Evolutionary conservation across 768 basidiomycete species (phyloP).

Genomic region (Pleurotus citrinopileatus): DNA sequence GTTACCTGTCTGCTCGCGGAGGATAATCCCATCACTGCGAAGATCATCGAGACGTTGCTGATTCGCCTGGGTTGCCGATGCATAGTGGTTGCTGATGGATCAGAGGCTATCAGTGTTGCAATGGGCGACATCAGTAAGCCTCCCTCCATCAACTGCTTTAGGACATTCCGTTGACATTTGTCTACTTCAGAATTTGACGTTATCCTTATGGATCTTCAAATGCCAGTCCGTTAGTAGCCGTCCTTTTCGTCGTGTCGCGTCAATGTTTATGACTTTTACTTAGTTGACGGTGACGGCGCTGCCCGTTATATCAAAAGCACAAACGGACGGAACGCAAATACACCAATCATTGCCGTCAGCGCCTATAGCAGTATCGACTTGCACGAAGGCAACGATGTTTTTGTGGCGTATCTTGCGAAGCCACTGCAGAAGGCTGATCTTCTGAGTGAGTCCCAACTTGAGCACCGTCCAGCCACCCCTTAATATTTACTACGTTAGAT

Average conservation of each 20-base stretch:
- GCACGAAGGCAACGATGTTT: constrained; percentile 62
- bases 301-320: constrained; percentile 97
- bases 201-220: constrained; percentile 92
- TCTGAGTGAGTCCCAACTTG: constrained; percentile 39
- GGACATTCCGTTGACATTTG: constrained; percentile 11
- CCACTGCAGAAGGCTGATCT: constrained; percentile 88
- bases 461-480: constrained; percentile 4
- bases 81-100: constrained; percentile 93
- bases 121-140: constrained; percentile 94
- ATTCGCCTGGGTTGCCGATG: constrained; percentile 94
- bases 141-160: neutral
- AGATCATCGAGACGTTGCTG: constrained; percentile 94
- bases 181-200: constrained; percentile 82
- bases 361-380: constrained; percentile 77
- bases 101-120: constrained; percentile 94
- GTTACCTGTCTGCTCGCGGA: constrained; percentile 94
- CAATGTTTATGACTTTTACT: constrained; percentile 2
- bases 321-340: constrained; percentile 90
- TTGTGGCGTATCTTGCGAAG: constrained; percentile 82
- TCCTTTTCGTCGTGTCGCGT: neutral
- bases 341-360: constrained; percentile 90
- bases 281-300: constrained; percentile 94
- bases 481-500: constrained; percentile 23
- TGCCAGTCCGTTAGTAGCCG: constrained; percentile 78
- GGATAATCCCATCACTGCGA: constrained; percentile 96